Evolutionary conservation across 768 basidiomycete species (phyloP).

Genomic region (Mycena albidolilacea): DNA sequence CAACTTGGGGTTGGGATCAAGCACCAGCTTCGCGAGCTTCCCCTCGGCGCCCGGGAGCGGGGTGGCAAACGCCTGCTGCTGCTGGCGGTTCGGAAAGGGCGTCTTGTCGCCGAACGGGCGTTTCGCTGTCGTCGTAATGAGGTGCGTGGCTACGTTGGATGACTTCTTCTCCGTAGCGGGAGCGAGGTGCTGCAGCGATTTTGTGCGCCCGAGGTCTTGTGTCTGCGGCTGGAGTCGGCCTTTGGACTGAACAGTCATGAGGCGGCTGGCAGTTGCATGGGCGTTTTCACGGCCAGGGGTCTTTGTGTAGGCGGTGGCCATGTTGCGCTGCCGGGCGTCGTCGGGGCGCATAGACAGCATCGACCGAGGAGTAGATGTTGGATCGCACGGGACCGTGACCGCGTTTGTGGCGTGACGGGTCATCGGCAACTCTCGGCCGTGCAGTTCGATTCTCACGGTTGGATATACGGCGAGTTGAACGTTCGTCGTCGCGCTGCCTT

Average conservation of each 20-base stretch:
- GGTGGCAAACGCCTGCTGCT: constrained; percentile 49
- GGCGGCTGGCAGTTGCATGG: constrained; percentile 55
- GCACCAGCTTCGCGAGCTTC: constrained; percentile 53
- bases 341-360: not conserved
- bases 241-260: constrained; percentile 60
- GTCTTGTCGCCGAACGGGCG: constrained; percentile 83
- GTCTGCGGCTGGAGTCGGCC: constrained; percentile 54
- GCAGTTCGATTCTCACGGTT: too few relatives aligned
- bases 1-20: constrained; percentile 34
- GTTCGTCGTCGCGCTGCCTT: too few relatives aligned
- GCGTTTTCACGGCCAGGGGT: constrained; percentile 70
- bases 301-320: constrained; percentile 50
- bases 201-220: constrained; percentile 35
- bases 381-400: not conserved
- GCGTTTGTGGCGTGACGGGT: too few relatives aligned
- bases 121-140: not conserved
- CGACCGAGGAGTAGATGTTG: not conserved
- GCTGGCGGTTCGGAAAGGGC: constrained; percentile 77
- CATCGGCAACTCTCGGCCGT: too few relatives aligned
- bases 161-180: not conserved
- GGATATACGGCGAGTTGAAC: too few relatives aligned
- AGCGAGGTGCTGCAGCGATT: not conserved
- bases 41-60: constrained; percentile 46
- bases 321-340: not conserved
- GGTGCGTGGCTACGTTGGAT: too few relatives aligned